Base-by-base conservation (phyloP, 2,329 filamentous ascomycete species). In the Fusarium setosum region DNA sequence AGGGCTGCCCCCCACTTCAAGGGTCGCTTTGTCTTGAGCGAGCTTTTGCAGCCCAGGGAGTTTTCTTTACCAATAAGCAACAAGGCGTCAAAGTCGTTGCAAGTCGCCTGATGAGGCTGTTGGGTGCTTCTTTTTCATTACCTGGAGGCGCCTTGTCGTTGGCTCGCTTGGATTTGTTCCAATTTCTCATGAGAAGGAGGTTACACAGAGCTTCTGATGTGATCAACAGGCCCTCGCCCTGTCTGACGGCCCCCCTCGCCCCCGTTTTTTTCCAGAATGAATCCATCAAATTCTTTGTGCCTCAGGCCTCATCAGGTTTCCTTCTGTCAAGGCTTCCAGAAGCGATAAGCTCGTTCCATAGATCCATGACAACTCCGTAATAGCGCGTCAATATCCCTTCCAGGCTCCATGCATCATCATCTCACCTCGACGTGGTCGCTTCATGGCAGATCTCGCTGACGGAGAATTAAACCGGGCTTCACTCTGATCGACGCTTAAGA, bases 311-410 rank as follows among this genome's bases (percentile, higher is more conserved):
- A 4, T 9, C 23, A 31, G 29, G 40, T 55, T 64, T 66, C 35
- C 50, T 59, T 63, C 54, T 66, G 62, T 56, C 65, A 66, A 68
- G 32, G 65, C 61, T 68, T 68, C 65, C 48, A 68, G 65, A 68
- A 68, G 38, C 37, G 51, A 62, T 59, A 40, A 40, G 59, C 61
- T 67, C 55, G 64, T 67, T 67, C 63, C 61, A 61, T 64, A 47
- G 55, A 58, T 47, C 57, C 63, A 59, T 58, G 34, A 48, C 62
- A 47, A n/a, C 48, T 44, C 64, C 60, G 60, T 68, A 38, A 61
- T 65, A 37, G 60, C 48, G 51, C 64, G 55, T 65, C 24, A 54
- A 56, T 42, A 62, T 49, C 42, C 38, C 37, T 55, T 50, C 40
- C 38, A 45, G 21, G 51, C 51, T 54, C 40, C 51, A 54, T 54